phyloP scores from a whole-genome alignment of 1,284 basidiomycete genomes.

The Cryptococcus maquisensis region DNA sequence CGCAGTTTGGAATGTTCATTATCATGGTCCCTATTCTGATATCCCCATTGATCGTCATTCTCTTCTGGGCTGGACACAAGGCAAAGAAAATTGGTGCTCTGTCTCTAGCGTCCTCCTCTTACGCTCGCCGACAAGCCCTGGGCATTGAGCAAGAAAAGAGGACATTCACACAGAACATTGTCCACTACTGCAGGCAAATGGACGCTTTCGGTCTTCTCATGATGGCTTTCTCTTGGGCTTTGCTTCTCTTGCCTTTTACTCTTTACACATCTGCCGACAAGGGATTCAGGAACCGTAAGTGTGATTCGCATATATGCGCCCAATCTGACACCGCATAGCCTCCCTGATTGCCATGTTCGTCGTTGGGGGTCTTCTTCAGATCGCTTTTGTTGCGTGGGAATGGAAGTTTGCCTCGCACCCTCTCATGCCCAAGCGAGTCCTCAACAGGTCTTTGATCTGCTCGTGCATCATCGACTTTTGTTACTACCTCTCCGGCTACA shows the following conservation, averaged over 20 bases:
- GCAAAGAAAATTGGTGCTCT: slow-evolving; percentile 28
- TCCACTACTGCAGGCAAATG: slow-evolving; percentile 29
- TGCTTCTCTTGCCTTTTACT: slow-evolving; percentile 44
- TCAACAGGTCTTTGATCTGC: slow-evolving; percentile 40
- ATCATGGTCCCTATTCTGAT: slow-evolving; percentile 16
- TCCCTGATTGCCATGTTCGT: slow-evolving; percentile 48
- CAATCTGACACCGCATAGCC: slow-evolving; percentile 6
- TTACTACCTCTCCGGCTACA: slow-evolving; percentile 35
- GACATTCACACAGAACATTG: slow-evolving; percentile 9
- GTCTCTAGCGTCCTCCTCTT: slow-evolving; percentile 16
- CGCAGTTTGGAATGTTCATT: slow-evolving; percentile 12
- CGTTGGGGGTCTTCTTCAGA: slow-evolving; percentile 42
- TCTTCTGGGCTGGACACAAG: slow-evolving; percentile 38
- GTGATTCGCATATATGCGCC: slow-evolving; percentile 5
- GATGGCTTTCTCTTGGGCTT: slow-evolving; percentile 35
- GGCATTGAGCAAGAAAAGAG: slow-evolving; percentile 4
- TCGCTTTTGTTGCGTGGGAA: slow-evolving; percentile 43
- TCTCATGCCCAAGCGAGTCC: slow-evolving; percentile 42
- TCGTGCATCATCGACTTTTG: slow-evolving; percentile 37
- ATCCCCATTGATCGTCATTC: slow-evolving; percentile 22
- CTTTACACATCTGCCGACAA: slow-evolving; percentile 30
- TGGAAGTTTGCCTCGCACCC: slow-evolving; percentile 36
- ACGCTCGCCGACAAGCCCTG: slow-evolving; percentile 8
- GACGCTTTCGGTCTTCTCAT: slow-evolving; percentile 44
- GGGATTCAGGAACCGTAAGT: slow-evolving; percentile 35